A percentile compares a stretch with the other conserved stretches of the same genome.
Conservation (phyloP, 768 basidiomycete genomes). For the Rhodotorula graminis region DNA sequence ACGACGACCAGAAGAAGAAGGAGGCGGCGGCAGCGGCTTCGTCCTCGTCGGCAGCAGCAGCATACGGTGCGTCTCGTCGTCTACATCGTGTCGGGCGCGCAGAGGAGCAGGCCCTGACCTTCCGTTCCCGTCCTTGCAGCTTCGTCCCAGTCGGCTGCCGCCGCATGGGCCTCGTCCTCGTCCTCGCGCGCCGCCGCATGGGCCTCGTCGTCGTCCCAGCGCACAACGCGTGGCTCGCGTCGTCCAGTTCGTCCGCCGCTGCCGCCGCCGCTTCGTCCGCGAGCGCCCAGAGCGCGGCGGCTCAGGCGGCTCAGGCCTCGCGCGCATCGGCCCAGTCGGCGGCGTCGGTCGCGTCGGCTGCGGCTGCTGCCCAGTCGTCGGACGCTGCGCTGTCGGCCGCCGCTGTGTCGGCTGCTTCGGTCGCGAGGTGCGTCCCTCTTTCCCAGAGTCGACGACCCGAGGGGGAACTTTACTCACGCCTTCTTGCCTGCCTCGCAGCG, state of each 20-base stretch:
- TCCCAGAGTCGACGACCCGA: neutral
- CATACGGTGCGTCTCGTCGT: neutral
- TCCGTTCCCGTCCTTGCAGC: neutral
- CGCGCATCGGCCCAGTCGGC: neutral
- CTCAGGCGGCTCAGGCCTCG: neutral
- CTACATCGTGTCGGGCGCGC: neutral
- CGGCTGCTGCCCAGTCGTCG: neutral
- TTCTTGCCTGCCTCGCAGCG: neutral
- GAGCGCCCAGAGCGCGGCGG: neutral
- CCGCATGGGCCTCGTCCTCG: neutral
- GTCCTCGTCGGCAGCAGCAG: neutral
- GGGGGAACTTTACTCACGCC: too few species aligned
- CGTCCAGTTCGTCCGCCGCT: neutral
- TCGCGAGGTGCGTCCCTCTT: neutral
- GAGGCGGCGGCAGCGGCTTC: constrained; percentile 3
- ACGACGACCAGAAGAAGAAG: constrained; percentile 5
- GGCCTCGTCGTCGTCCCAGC: neutral
- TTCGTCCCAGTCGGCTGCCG: neutral
- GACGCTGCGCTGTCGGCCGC: neutral
- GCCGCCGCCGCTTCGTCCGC: neutral
- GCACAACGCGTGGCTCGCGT: neutral
- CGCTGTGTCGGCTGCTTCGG: neutral
- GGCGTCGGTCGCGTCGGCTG: neutral
- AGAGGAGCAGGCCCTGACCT: neutral
- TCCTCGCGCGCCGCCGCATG: neutral